These are phyloP conservation scores for Aspergillus pseudoterreus DNA, from an alignment of 2,329 filamentous ascomycete species.

Conservation along the genomic window DNA sequence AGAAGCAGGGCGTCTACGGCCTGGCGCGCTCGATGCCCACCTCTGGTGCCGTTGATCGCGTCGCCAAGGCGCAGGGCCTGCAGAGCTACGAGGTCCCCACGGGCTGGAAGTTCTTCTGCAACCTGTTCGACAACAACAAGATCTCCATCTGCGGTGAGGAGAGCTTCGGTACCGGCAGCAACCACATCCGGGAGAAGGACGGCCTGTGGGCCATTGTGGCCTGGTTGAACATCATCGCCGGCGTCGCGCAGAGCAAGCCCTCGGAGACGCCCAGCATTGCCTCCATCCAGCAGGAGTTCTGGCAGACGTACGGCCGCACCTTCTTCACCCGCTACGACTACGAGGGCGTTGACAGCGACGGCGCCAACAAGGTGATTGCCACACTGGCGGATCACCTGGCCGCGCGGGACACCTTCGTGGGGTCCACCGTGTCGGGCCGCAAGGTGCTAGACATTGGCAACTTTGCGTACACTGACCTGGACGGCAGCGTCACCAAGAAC, in stretches of 20 bases:
- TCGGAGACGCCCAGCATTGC: slow-evolving; percentile 84
- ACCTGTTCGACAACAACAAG: slow-evolving; percentile 89
- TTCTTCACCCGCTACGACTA: slow-evolving; percentile 99
- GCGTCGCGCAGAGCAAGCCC: slow-evolving; percentile 77
- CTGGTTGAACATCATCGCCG: slow-evolving; percentile 98
- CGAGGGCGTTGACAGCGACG: slow-evolving; percentile 87
- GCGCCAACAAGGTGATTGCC: slow-evolving; percentile 83
- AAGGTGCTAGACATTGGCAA: slow-evolving; percentile 88
- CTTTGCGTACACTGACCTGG: slow-evolving; percentile 98
- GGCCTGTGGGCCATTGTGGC: slow-evolving; percentile 96
- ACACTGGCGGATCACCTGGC: slow-evolving; percentile 76
- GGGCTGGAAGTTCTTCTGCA: slow-evolving; percentile 99
- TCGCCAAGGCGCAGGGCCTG: slow-evolving; percentile 90
- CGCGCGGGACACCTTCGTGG: slow-evolving; percentile 70
- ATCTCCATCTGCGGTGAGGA: slow-evolving; percentile 98
- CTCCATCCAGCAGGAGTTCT: slow-evolving; percentile 96
- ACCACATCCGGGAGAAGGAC: slow-evolving; percentile 99
- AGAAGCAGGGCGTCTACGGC: slow-evolving; percentile 93
- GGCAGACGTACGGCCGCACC: slow-evolving; percentile 90
- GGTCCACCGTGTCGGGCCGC: slow-evolving; percentile 74
- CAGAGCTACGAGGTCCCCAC: slow-evolving; percentile 95
- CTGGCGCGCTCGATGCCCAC: slow-evolving; percentile 97
- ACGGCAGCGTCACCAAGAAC: slow-evolving; percentile 91
- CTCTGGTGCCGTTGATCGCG: slow-evolving; percentile 88
- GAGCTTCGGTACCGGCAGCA: slow-evolving; percentile 95